Conservation (phyloP, 208 protist species). For the Trypanosoma cruzi region DNA sequence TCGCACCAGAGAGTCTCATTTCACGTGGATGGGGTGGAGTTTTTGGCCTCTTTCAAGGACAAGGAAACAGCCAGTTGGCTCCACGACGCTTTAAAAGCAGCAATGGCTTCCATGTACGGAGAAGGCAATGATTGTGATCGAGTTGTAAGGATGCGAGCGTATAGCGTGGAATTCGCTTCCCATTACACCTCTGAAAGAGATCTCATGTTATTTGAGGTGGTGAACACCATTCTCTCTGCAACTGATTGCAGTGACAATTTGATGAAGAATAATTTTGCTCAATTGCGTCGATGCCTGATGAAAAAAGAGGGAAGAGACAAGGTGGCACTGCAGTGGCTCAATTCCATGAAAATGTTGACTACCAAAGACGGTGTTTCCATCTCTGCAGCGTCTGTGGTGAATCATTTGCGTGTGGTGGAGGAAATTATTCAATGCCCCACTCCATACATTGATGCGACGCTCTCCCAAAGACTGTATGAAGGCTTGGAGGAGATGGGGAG, state of each 20-base stretch:
- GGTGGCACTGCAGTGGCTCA: slow-evolving; percentile 23
- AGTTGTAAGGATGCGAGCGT: slow-evolving; percentile 33
- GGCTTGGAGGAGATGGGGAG: slow-evolving; percentile 9
- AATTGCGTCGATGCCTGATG: slow-evolving; percentile 21
- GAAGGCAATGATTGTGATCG: slow-evolving; percentile 29
- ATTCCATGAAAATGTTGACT: not conserved
- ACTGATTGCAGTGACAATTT: not conserved
- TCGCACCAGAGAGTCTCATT: slow-evolving; percentile 11
- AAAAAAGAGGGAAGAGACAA: slow-evolving; percentile 23
- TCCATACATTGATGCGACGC: slow-evolving; percentile 8
- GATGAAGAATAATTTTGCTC: slow-evolving; percentile 7
- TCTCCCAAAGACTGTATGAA: slow-evolving; percentile 16
- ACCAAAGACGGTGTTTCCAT: not conserved
- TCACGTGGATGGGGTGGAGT: slow-evolving; percentile 23
- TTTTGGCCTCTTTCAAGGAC: slow-evolving; percentile 22
- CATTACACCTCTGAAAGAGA: not conserved
- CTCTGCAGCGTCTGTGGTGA: not conserved
- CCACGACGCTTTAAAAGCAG: slow-evolving; percentile 24
- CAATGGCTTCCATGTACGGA: slow-evolving; percentile 39
- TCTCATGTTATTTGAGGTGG: not conserved
- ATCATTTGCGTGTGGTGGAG: slow-evolving; percentile 29
- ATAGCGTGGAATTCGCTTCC: slow-evolving; percentile 31
- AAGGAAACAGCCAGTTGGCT: slow-evolving; percentile 18
- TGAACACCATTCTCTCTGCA: slow-evolving; percentile 9
- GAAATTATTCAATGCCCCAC: slow-evolving; percentile 27